These are phyloP conservation scores for Arthrobotrys iridis DNA, from an alignment of 2,329 filamentous ascomycete species.

Conservation along the genomic window DNA sequence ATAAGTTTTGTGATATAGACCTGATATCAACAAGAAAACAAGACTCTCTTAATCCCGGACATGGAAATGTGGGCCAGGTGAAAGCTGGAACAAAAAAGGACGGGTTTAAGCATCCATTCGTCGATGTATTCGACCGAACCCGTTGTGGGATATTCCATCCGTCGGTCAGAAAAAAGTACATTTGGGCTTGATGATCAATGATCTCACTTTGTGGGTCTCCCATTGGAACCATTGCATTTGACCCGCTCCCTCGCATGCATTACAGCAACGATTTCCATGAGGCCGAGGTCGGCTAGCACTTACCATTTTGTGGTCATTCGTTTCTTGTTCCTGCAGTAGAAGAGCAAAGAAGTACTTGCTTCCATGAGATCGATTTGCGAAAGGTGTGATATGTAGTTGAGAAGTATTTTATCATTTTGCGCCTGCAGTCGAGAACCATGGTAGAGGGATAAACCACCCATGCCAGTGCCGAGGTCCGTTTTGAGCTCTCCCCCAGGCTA, in stretches of 20 bases:
- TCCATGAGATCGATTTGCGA: background rate
- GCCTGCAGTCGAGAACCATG: slow-evolving; percentile 16
- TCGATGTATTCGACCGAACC: slow-evolving; percentile 21
- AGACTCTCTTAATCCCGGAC: background rate
- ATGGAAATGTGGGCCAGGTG: background rate
- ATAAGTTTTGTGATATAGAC: too few relatives aligned
- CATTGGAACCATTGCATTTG: slow-evolving; percentile 20
- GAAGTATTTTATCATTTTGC: background rate
- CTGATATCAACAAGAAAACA: too few relatives aligned
- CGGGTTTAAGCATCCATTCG: slow-evolving; percentile 10
- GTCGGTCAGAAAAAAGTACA: background rate
- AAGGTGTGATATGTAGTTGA: background rate
- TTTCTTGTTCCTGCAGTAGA: background rate
- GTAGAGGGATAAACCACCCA: background rate
- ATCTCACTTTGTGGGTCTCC: background rate
- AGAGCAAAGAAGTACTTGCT: too few relatives aligned
- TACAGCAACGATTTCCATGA: slow-evolving; percentile 11
- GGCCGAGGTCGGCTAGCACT: background rate
- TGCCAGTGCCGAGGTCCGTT: background rate
- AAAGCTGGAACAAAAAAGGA: background rate
- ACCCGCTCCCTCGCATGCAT: slow-evolving; percentile 5
- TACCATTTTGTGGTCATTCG: background rate
- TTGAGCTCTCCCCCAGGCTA: too few relatives aligned
- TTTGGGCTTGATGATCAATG: background rate
- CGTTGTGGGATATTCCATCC: slow-evolving; percentile 4